Evolutionary conservation across 495 filamentous ascomycete species (phyloP), one percentile per base, ranked within the genome.

Genomic region (Platismatia glauca): DNA sequence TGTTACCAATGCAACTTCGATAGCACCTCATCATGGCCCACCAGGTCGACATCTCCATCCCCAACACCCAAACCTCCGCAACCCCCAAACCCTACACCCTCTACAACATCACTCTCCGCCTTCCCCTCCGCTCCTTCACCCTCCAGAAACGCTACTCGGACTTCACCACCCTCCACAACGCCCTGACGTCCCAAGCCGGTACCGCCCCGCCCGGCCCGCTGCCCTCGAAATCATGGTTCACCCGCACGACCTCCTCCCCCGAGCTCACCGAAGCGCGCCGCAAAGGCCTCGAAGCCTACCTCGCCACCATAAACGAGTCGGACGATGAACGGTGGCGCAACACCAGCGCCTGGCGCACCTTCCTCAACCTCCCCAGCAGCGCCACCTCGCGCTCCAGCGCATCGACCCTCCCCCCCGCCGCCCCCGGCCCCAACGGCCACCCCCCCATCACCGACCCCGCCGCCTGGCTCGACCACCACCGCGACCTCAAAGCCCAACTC

Each of bases 61-160:
- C 91, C 35, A 84, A 79, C 38, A 87, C 89, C 13, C 86, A 82
- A 58, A 79, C 82, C 57, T 73, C 76, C 18, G 76, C 78, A 52
- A 78, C 76, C 38, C 73, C 79, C 34, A 94, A 92, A 68, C 85
- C 90, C 1, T 90, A 88, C 79, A 97, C 94, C 1, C 76, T 89
- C 75, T 98, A 97, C 81, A 90, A 94, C 78, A 91, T 97, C 73
- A 86, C 85, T 39, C 80, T 97, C 67, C 87, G 89, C 63, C 85
- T 93, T 6, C 91, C 94, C 12, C 84, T 98, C 58, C 88, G 90
- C 63, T 90, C 89, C 59, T 90, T 90, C 71, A 88, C 86, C 70
- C 80, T 96, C 64, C 84, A 87, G 65, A 97, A 97, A 75, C 91
- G 94, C 68, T 98, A 97, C 82, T 92, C 87, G 60, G 95, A 97